phyloP scores from a whole-genome alignment of 805 yeast genomes.

The Lipomyces orientalis region DNA sequence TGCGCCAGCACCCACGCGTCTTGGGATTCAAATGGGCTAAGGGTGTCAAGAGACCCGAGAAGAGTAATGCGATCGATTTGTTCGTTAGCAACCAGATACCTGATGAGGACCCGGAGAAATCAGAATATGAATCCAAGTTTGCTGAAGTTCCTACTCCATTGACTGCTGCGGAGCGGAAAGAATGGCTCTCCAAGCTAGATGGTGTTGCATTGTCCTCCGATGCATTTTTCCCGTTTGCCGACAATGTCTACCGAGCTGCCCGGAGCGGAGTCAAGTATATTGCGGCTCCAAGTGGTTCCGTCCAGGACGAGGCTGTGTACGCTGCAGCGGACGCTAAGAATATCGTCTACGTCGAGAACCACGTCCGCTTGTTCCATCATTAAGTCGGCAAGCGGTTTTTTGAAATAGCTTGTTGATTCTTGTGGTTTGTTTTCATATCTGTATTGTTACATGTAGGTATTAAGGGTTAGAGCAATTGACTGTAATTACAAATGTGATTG shows the following conservation, averaged over 20 bases:
- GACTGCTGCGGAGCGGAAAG: slow-evolving; percentile 79
- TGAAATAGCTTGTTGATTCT: slow-evolving; percentile 6
- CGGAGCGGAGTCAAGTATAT: slow-evolving; percentile 94
- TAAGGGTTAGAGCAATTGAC: slow-evolving; percentile 1
- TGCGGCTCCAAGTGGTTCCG: slow-evolving; percentile 98
- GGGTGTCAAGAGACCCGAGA: slow-evolving; percentile 98
- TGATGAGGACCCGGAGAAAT: slow-evolving; percentile 85
- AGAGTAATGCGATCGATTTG: slow-evolving; percentile 96
- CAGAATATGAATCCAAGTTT: slow-evolving; percentile 90
- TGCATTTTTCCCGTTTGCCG: slow-evolving; percentile 99
- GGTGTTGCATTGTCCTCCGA: slow-evolving; percentile 94
- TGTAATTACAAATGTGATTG: neutral
- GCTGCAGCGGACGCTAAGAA: slow-evolving; percentile 92
- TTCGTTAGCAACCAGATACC: slow-evolving; percentile 93
- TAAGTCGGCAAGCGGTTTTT: slow-evolving; percentile 46
- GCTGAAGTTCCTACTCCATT: slow-evolving; percentile 82
- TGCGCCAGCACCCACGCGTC: slow-evolving; percentile 97
- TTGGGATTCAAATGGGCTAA: slow-evolving; percentile 95
- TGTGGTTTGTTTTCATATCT: neutral
- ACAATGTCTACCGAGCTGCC: slow-evolving; percentile 96
- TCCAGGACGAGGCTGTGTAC: slow-evolving; percentile 95
- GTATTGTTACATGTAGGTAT: slow-evolving; percentile 1
- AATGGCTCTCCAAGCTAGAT: slow-evolving; percentile 79
- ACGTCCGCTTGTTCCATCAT: slow-evolving; percentile 98
- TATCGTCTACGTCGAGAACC: slow-evolving; percentile 93